phyloP scores from a whole-genome alignment of 805 yeast genomes.

The Ascoidea tarda region DNA sequence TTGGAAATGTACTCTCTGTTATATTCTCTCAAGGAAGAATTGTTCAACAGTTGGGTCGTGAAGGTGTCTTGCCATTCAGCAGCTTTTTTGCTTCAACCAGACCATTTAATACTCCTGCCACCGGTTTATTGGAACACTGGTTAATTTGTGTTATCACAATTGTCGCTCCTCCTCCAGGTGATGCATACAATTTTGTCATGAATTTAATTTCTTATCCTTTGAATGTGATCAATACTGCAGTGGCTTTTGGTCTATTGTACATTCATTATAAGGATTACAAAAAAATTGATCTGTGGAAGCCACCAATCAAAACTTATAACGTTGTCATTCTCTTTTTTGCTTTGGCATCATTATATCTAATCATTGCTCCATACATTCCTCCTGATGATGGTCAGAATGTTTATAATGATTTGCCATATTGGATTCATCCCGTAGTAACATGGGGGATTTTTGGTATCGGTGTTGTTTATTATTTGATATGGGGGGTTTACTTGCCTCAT shows the following conservation, averaged over 20 bases:
- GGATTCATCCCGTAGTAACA: slow-evolving; percentile 70
- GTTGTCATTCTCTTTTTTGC: slow-evolving; percentile 53
- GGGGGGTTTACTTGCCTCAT: slow-evolving; percentile 46
- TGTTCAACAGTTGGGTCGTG: slow-evolving; percentile 70
- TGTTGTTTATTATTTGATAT: slow-evolving; percentile 48
- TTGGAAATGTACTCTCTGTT: slow-evolving; percentile 73
- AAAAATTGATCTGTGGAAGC: slow-evolving; percentile 48
- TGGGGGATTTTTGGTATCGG: slow-evolving; percentile 63
- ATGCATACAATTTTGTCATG: slow-evolving; percentile 70
- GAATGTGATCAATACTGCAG: slow-evolving; percentile 56
- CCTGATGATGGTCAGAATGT: slow-evolving; percentile 55
- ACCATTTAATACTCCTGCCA: slow-evolving; percentile 63
- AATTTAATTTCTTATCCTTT: slow-evolving; percentile 74
- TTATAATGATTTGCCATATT: slow-evolving; percentile 60
- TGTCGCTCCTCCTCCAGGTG: slow-evolving; percentile 77
- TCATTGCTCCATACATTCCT: slow-evolving; percentile 70
- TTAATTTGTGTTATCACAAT: slow-evolving; percentile 59
- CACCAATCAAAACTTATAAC: slow-evolving; percentile 53
- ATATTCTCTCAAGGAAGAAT: slow-evolving; percentile 74
- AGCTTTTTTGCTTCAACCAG: slow-evolving; percentile 52
- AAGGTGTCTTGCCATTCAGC: slow-evolving; percentile 67
- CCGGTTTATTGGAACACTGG: slow-evolving; percentile 68
- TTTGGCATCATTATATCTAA: slow-evolving; percentile 49
- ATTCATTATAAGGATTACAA: slow-evolving; percentile 35
- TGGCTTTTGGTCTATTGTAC: slow-evolving; percentile 49